phyloP scores from a whole-genome alignment of 306 rosid genomes.

The Sechiopsis laciniata region DNA sequence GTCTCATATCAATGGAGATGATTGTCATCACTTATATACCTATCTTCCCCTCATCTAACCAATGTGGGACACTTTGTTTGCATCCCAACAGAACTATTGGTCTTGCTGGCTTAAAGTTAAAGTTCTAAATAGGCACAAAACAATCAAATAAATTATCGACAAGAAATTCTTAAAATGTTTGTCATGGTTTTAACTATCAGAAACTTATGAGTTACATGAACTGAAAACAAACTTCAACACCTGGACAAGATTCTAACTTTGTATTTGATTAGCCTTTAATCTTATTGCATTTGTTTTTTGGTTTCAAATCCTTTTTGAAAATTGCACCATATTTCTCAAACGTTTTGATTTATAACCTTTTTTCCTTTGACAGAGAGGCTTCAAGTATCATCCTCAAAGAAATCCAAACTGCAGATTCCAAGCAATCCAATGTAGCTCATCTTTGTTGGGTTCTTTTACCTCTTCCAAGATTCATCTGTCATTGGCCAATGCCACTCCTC shows the following conservation, averaged over 20 bases:
- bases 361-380: slow-evolving; percentile 42
- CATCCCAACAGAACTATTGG: no score
- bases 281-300: background rate
- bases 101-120: no score
- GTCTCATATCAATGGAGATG: no score
- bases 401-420: slow-evolving; percentile 20
- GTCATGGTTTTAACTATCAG: no score
- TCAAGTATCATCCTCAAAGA: slow-evolving; percentile 30
- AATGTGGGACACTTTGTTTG: no score
- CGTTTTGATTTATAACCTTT: background rate
- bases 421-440: slow-evolving; percentile 34
- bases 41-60: no score
- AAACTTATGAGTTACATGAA: no score
- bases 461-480: slow-evolving; percentile 23
- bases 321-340: background rate
- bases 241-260: background rate
- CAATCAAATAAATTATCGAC: no score
- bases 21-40: no score
- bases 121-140: no score
- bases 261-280: background rate
- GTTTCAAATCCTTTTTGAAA: background rate
- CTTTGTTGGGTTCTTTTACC: slow-evolving; percentile 26
- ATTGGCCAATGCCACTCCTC: slow-evolving; percentile 22
- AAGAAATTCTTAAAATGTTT: no score
- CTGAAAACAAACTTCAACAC: no score